Base-by-base conservation (phyloP, 805 yeast species). In the Ogataea pignaliae region DNA sequence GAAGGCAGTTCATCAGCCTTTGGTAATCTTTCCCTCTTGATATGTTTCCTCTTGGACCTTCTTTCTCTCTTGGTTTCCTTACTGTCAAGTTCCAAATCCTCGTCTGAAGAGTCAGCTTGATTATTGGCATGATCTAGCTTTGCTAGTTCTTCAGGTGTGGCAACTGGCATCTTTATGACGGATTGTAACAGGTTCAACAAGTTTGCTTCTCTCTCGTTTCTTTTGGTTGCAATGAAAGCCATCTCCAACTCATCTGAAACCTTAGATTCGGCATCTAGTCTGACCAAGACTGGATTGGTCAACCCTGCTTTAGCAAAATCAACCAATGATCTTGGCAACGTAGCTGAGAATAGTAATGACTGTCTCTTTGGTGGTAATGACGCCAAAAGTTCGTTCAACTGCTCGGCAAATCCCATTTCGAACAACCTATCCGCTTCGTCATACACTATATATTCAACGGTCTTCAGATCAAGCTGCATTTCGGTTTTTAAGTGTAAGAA, bases 291-390 rank as follows among this genome's bases (percentile, higher is more conserved):
- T 0, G 99, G 99, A 59, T 89, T 91, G 2, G 83, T 76, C 39
- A 93, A 73, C 7, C 99, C 99, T 4, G 98, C 98, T 61, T 90
- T 89, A 41, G 99, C 99, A 69, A 93, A 93, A 56, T 91, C 97
- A 21, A 93, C 97, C 54, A 93, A 75, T 0, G 91, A 79, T 47
- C 83, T 79, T 10, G 99, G 99, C 42, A 93, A 75, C 0, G 99
- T 93, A 1, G 99, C 99, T 34, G 96, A 87, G 54, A 93, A 93
- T 53, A 93, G 72, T 34, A 93, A 70, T 0, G 97, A 85, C 65
- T 93, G 99, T 60, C 98, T 79, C 28, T 73, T 71, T 15, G 87
- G 64, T 0, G 98, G 96, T 46, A 93, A 72, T 1, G 93, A 74
- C 1, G 88, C 91, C 38, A 93, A 67, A 53, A 93, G 75, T 64